Evolutionary conservation across 371 early-diverging fungal species (phyloP).

Genomic region (Dentiscutata heterogama): DNA sequence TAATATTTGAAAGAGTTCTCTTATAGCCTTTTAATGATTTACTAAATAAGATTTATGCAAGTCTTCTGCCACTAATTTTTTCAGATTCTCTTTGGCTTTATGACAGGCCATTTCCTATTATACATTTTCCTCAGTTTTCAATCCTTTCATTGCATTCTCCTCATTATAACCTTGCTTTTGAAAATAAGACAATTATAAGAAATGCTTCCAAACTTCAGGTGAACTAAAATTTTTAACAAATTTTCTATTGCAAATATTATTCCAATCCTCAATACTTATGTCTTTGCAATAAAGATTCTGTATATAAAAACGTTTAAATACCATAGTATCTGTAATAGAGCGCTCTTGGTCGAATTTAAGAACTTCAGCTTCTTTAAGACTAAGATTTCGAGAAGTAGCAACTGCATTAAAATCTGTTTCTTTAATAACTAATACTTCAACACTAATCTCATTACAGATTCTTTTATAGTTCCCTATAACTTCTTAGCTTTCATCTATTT

Average conservation of each 20-base stretch:
- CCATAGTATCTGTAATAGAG: slow-evolving; percentile 7
- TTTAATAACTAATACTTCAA: slow-evolving; percentile 24
- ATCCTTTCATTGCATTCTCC: background rate
- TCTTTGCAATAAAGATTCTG: too few relatives aligned
- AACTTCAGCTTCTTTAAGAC: slow-evolving; percentile 3
- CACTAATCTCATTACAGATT: background rate
- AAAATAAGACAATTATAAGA: slow-evolving; percentile 13
- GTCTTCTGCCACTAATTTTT: slow-evolving; percentile 6
- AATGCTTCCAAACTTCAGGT: background rate
- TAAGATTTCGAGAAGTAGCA: slow-evolving; percentile 13
- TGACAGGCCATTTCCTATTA: background rate
- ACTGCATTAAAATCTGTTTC: slow-evolving; percentile 27
- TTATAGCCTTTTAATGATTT: slow-evolving; percentile 13
- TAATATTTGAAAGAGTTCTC: background rate
- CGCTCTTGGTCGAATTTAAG: slow-evolving; percentile 16
- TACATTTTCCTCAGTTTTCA: background rate
- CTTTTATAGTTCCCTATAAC: background rate
- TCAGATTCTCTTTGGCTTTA: background rate
- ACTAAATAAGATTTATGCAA: background rate
- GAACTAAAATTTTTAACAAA: slow-evolving; percentile 22
- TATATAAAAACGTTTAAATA: slow-evolving; percentile 2
- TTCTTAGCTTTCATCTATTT: background rate
- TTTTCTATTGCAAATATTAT: background rate
- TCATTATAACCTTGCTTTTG: background rate
- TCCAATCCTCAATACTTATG: too few relatives aligned